These are phyloP conservation scores for Apiospora koreana DNA, from an alignment of 2,329 filamentous ascomycete genomes.

Conservation along the genomic window DNA sequence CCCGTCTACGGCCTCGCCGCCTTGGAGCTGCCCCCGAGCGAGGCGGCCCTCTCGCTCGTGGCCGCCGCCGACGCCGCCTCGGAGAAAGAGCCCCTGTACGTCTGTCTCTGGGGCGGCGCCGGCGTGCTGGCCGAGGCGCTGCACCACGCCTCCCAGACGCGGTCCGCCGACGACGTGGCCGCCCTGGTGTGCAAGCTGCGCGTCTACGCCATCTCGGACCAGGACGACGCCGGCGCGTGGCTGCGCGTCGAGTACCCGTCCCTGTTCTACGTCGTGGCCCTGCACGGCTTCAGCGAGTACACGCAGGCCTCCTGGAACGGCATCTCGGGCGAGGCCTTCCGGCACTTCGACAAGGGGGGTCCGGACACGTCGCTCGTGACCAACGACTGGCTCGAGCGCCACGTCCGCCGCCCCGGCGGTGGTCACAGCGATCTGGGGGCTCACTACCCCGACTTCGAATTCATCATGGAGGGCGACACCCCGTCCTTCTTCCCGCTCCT, in stretches of 20 bases:
- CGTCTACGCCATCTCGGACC: conserved; percentile 51
- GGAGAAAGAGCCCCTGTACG: conserved; percentile 45
- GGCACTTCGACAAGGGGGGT: conserved; percentile 44
- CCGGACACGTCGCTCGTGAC: conserved; percentile 44
- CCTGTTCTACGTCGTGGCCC: conserved; percentile 48
- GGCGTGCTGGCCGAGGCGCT: conserved; percentile 50
- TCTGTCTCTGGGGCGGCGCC: conserved; percentile 51
- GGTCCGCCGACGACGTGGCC: conserved; percentile 28
- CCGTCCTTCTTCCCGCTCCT: conserved; percentile 45
- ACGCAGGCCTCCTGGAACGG: conserved; percentile 55
- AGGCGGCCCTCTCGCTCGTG: conserved; percentile 35
- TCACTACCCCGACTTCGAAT: conserved; percentile 42
- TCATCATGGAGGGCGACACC: conserved; percentile 48
- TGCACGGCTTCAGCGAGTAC: conserved; percentile 54
- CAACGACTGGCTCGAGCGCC: conserved; percentile 45
- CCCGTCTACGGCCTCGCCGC: conserved; percentile 29
- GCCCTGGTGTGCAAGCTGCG: conserved; percentile 27
- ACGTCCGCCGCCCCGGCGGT: conserved; percentile 41
- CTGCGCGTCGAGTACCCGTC: conserved; percentile 48
- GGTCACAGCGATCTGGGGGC: conserved; percentile 29
- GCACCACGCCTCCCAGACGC: conserved; percentile 35
- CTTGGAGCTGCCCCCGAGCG: conserved; percentile 32
- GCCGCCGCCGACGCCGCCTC: conserved; percentile 30
- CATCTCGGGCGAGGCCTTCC: conserved; percentile 50
- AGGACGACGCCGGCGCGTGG: conserved; percentile 51